Percentiles rank a stretch among this genome's conserved stretches.
phyloP scores from a whole-genome alignment of 306 rosid genomes.

The Vachellia pachyceras region DNA sequence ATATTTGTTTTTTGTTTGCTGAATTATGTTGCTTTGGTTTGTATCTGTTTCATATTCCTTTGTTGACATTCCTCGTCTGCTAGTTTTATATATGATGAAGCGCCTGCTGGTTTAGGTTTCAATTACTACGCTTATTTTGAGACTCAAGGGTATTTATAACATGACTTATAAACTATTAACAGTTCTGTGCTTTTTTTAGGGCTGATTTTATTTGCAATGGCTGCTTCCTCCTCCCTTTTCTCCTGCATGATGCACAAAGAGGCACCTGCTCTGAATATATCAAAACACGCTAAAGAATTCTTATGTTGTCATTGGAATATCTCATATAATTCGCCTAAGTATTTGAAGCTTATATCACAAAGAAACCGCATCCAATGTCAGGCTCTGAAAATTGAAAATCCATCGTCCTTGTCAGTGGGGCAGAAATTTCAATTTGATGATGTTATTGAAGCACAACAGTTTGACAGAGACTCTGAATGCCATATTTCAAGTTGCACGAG shows the following conservation, averaged over 20 bases:
- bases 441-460: conserved; percentile 88
- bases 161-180: conserved; percentile 23
- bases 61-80: conserved; percentile 15
- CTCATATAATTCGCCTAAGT: conserved; percentile 32
- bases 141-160: neutral
- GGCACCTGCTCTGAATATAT: conserved; percentile 39
- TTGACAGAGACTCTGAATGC: conserved; percentile 74
- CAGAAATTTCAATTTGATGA: conserved; percentile 79
- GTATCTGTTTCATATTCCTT: neutral
- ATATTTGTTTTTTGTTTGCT: neutral
- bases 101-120: conserved; percentile 1
- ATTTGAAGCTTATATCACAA: conserved; percentile 33
- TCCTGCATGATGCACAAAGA: conserved; percentile 53
- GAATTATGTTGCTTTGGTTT: conserved; percentile 9
- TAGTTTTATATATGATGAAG: conserved; percentile 16
- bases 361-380: conserved; percentile 47
- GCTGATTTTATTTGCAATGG: conserved; percentile 54
- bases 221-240: conserved; percentile 62
- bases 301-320: conserved; percentile 33
- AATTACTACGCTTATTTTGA: neutral
- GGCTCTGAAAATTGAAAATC: conserved; percentile 43
- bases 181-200: conserved; percentile 31
- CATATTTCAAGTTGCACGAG: conserved; percentile 74
- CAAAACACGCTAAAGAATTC: conserved; percentile 36
- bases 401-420: conserved; percentile 53